phyloP scores from a whole-genome alignment of 2,329 filamentous ascomycete species.

The Penicillium sp. region DNA sequence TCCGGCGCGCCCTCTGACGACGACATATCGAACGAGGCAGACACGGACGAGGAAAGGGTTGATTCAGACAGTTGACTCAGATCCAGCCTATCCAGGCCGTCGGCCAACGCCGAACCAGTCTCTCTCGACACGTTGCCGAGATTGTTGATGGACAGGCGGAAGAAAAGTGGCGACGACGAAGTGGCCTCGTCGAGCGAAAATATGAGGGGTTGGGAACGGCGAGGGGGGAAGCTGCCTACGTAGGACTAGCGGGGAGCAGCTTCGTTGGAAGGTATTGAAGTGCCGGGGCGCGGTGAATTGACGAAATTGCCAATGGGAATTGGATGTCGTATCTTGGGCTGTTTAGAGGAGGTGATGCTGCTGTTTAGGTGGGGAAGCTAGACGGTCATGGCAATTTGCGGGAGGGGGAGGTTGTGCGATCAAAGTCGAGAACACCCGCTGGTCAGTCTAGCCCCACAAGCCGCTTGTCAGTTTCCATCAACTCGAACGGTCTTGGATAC shows the following conservation, averaged over 20 bases:
- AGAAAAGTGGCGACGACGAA: slow-evolving; percentile 22
- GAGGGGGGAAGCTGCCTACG: slow-evolving; percentile 1
- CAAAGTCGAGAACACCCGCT: slow-evolving; percentile 29
- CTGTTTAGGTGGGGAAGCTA: slow-evolving; percentile 27
- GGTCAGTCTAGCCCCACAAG: slow-evolving; percentile 28
- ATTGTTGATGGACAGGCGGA: slow-evolving; percentile 20
- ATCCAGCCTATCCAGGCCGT: slow-evolving; percentile 52
- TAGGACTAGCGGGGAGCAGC: neutral
- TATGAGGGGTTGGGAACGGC: slow-evolving; percentile 4
- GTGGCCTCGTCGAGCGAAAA: slow-evolving; percentile 23
- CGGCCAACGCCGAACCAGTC: slow-evolving; percentile 48
- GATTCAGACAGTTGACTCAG: slow-evolving; percentile 49
- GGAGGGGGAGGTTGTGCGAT: slow-evolving; percentile 39
- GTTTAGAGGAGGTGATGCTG: slow-evolving; percentile 2
- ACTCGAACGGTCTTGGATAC: neutral
- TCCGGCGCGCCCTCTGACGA: slow-evolving; percentile 61
- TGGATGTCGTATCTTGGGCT: neutral
- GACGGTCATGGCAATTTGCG: slow-evolving; percentile 37
- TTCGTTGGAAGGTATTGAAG: neutral
- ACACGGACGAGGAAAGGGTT: slow-evolving; percentile 42
- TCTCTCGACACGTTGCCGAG: slow-evolving; percentile 51
- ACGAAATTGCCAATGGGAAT: neutral
- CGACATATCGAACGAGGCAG: slow-evolving; percentile 47
- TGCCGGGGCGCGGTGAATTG: neutral
- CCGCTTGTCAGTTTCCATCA: slow-evolving; percentile 21